Conservation (phyloP, 1,139 yeast genomes). For the Yamadazyma dushanensis region DNA sequence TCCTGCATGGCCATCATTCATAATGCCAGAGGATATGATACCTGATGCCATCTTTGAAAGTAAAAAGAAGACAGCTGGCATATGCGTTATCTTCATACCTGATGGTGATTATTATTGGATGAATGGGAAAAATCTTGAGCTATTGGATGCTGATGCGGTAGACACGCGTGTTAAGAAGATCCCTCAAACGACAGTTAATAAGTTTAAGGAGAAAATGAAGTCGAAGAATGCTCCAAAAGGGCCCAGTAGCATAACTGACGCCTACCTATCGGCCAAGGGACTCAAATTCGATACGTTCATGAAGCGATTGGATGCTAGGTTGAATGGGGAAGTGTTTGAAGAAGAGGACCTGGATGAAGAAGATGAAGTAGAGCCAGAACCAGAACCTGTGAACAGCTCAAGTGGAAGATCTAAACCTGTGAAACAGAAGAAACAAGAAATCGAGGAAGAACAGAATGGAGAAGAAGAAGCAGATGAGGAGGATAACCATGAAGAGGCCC, state of each 20-base stretch:
- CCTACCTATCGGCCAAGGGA: slow-evolving; percentile 41
- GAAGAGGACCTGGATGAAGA: slow-evolving; percentile 20
- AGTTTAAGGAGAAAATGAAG: slow-evolving; percentile 21
- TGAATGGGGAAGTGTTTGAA: slow-evolving; percentile 27
- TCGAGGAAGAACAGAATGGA: slow-evolving; percentile 11
- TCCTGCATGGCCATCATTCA: slow-evolving; percentile 52
- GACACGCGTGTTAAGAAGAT: slow-evolving; percentile 29
- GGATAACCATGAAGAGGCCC: slow-evolving; percentile 11
- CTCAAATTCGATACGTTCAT: slow-evolving; percentile 41
- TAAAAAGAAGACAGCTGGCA: slow-evolving; percentile 35
- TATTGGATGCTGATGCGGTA: slow-evolving; percentile 30
- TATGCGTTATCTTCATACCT: slow-evolving; percentile 49
- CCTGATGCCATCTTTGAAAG: slow-evolving; percentile 40
- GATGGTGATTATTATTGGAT: slow-evolving; percentile 52
- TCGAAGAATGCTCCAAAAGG: slow-evolving; percentile 10
- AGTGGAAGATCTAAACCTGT: too few species aligned
- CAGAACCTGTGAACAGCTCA: too few species aligned
- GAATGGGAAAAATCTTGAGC: slow-evolving; percentile 39
- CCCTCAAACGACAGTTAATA: slow-evolving; percentile 21
- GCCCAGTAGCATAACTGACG: slow-evolving; percentile 37
- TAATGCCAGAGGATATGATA: slow-evolving; percentile 42
- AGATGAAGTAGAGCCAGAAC: slow-evolving; percentile 18
- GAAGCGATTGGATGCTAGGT: slow-evolving; percentile 32
- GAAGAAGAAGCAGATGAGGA: slow-evolving; percentile 10
- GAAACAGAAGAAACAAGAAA: slow-evolving; percentile 16